These are phyloP conservation scores for Neurospora intermedia DNA, from an alignment of 495 filamentous ascomycete genomes.

Conservation along the genomic window DNA sequence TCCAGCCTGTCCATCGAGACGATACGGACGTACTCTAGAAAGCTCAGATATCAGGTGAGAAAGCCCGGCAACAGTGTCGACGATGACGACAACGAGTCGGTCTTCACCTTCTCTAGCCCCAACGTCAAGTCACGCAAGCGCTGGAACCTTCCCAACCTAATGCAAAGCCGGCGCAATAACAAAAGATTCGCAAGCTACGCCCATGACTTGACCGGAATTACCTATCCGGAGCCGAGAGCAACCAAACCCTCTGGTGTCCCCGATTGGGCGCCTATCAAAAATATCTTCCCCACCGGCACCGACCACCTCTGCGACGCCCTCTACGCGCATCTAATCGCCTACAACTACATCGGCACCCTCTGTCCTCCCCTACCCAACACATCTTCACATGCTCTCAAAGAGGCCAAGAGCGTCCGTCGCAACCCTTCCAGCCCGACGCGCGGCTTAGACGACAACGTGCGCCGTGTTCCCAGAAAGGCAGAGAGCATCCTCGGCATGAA, in stretches of 20 bases:
- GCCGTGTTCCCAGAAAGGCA: slow-evolving; percentile 28
- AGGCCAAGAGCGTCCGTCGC: not conserved
- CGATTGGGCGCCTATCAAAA: slow-evolving; percentile 40
- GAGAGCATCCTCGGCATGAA: slow-evolving; percentile 30
- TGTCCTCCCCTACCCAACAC: slow-evolving; percentile 13
- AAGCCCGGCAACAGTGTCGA: not conserved
- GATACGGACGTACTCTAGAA: slow-evolving; percentile 34
- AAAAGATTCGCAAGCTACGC: slow-evolving; percentile 1
- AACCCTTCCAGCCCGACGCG: not conserved
- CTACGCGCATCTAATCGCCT: slow-evolving; percentile 53
- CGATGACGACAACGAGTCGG: slow-evolving; percentile 7
- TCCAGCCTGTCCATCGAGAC: slow-evolving; percentile 36
- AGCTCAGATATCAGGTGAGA: slow-evolving; percentile 20
- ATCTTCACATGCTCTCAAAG: not conserved
- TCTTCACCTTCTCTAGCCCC: slow-evolving; percentile 8
- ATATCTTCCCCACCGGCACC: slow-evolving; percentile 45
- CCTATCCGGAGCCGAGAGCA: not conserved
- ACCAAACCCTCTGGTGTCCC: slow-evolving; percentile 5
- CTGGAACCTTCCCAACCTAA: slow-evolving; percentile 16
- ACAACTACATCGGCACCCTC: slow-evolving; percentile 46
- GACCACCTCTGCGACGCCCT: slow-evolving; percentile 49
- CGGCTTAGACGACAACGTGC: slow-evolving; percentile 5
- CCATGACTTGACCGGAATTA: not conserved
- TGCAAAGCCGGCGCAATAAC: slow-evolving; percentile 7
- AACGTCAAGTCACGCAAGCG: slow-evolving; percentile 5